Conservation (phyloP, 305 asterid species). For the Fraxinus floribunda region DNA sequence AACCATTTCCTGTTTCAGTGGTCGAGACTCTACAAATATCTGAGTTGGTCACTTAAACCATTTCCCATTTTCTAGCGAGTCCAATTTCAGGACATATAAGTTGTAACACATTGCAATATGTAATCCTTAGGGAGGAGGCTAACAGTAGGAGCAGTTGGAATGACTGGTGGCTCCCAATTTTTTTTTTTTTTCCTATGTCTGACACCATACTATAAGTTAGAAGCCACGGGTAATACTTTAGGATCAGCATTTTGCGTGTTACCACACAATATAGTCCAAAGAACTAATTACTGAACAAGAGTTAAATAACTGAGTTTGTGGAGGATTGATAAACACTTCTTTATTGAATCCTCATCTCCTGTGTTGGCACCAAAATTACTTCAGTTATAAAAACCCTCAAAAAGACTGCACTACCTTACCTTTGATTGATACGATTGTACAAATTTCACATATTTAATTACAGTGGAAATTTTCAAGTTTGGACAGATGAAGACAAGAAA, state of each 20-base stretch:
- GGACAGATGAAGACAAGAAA: slow-evolving; percentile 14
- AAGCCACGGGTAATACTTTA: not conserved
- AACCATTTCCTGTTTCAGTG: too few relatives aligned
- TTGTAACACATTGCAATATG: not conserved
- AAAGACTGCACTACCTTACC: not conserved
- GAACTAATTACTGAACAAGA: not conserved
- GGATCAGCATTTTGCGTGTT: slow-evolving; percentile 11
- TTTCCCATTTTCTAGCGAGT: not conserved
- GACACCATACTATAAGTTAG: not conserved
- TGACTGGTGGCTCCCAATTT: not conserved
- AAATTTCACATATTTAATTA: slow-evolving; percentile 4
- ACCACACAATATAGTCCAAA: not conserved
- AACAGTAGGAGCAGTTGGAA: not conserved
- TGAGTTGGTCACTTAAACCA: not conserved
- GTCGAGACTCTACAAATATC: too few relatives aligned
- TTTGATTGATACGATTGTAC: not conserved
- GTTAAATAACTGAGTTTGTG: not conserved
- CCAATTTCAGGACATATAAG: not conserved
- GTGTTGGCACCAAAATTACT: not conserved
- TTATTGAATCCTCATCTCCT: not conserved
- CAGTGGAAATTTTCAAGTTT: not conserved
- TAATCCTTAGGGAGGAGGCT: not conserved
- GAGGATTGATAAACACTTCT: not conserved
- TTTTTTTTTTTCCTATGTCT: not conserved
- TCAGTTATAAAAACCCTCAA: not conserved